Evolutionary conservation across 176 grass and related monocot genomes (phyloP).

Genomic region (Aechmea fasciata): DNA sequence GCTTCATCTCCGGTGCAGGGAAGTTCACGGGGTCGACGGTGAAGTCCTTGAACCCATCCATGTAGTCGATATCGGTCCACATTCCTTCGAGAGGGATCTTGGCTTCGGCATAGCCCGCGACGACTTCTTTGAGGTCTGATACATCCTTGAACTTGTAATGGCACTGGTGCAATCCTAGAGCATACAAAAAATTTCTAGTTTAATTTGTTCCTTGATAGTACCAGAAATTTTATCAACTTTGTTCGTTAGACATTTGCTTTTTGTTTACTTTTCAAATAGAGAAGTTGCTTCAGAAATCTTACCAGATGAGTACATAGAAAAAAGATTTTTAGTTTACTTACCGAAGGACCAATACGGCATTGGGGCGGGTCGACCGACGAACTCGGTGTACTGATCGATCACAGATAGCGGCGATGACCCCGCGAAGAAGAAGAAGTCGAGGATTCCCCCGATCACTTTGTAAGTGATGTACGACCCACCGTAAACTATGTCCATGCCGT

Average conservation of each 20-base stretch:
- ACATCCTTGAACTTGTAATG: conserved; percentile 56
- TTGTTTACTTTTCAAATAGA: neutral
- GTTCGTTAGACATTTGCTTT: too few species aligned
- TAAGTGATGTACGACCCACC: conserved; percentile 55
- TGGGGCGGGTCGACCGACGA: conserved; percentile 56
- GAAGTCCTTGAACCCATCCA: conserved; percentile 80
- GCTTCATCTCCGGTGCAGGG: conserved; percentile 31
- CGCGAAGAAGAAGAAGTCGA: conserved; percentile 84
- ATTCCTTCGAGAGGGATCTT: conserved; percentile 80
- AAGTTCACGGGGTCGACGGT: conserved; percentile 73
- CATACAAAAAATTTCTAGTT: neutral
- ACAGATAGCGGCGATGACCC: conserved; percentile 53
- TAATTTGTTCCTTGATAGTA: too few species aligned
- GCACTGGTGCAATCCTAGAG: conserved; percentile 80
- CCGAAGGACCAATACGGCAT: conserved; percentile 96
- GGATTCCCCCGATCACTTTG: conserved; percentile 77
- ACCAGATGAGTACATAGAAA: neutral
- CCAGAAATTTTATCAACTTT: too few species aligned
- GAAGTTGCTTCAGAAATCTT: neutral
- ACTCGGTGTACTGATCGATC: conserved; percentile 76
- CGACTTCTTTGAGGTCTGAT: conserved; percentile 51
- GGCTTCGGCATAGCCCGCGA: conserved; percentile 61
- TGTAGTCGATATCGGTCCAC: conserved; percentile 98
- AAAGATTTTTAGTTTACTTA: neutral
- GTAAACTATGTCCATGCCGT: conserved; percentile 78